A percentile compares a stretch with the other conserved stretches of the same genome.
phyloP scores from a whole-genome alignment of 2,329 filamentous ascomycete genomes.

The Didymellaceae sp. region DNA sequence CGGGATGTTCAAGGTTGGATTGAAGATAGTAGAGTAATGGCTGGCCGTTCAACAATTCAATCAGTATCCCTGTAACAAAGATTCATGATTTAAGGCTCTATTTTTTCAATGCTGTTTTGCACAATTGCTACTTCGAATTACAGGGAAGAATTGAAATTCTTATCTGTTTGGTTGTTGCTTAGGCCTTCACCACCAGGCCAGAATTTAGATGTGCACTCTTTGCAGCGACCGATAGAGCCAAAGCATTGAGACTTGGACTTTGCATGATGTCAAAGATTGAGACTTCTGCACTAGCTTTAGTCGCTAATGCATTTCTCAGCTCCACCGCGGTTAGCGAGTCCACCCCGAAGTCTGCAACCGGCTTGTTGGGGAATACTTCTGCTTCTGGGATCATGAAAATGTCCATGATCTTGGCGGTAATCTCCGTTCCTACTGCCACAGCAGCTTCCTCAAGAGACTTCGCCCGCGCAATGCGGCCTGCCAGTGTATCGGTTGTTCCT shows the following conservation, averaged over 20 bases:
- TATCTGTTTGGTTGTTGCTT: neutral
- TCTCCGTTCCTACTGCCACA: neutral
- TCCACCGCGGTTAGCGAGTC: conserved; percentile 32
- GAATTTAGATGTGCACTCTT: conserved; percentile 2
- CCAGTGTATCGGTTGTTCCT: conserved; percentile 1
- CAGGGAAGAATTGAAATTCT: no score
- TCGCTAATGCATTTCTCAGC: conserved; percentile 20
- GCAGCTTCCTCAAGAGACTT: conserved; percentile 5
- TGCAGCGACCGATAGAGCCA: neutral
- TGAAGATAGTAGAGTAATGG: no score
- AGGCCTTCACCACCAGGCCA: neutral
- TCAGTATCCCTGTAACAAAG: no score
- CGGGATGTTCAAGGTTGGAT: no score
- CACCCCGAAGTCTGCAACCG: conserved; percentile 28
- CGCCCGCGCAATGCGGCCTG: conserved; percentile 1
- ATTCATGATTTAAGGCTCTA: no score
- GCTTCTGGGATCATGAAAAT: conserved; percentile 1
- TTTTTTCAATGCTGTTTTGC: no score
- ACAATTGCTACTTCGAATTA: no score
- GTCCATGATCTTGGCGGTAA: neutral
- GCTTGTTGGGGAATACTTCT: conserved; percentile 23
- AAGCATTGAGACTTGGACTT: neutral
- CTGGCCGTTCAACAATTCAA: no score
- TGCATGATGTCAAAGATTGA: conserved; percentile 13
- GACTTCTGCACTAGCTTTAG: neutral